These are phyloP conservation scores for Cytauxzoon felis DNA, from an alignment of 169 alveolate species.

Conservation along the genomic window DNA sequence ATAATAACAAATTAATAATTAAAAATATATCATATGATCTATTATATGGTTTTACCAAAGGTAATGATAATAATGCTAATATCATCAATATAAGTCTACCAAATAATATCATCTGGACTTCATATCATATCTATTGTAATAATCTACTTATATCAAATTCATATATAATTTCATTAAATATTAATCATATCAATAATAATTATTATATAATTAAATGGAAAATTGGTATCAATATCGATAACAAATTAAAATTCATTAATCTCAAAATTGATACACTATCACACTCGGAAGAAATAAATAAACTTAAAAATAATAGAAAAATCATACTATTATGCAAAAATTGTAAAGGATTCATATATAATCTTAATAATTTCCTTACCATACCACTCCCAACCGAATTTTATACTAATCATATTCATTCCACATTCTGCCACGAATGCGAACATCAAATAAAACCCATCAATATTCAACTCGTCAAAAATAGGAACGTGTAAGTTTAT, in stretches of 20 bases:
- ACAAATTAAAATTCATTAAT: neutral
- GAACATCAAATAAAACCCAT: neutral
- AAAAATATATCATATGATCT: neutral
- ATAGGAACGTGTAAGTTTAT: too few relatives aligned
- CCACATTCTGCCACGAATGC: slow-evolving; percentile 59
- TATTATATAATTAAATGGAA: neutral
- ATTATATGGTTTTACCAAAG: neutral
- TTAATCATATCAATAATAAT: neutral
- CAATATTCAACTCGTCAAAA: neutral
- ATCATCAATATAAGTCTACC: too few relatives aligned
- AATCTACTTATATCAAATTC: too few relatives aligned
- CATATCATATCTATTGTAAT: too few relatives aligned
- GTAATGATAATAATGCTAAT: too few relatives aligned
- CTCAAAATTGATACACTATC: slow-evolving; percentile 5
- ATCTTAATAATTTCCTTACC: neutral
- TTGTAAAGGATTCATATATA: slow-evolving; percentile 1
- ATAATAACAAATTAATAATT: neutral
- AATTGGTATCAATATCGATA: neutral
- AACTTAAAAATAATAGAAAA: neutral
- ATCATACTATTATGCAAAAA: slow-evolving; percentile 17
- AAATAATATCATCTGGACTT: too few relatives aligned
- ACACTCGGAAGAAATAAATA: neutral
- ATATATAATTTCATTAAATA: too few relatives aligned
- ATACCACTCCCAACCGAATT: slow-evolving; percentile 50
- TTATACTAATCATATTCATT: slow-evolving; percentile 10